These are phyloP conservation scores for Purpureocillium lavendulum DNA, from an alignment of 2,329 filamentous ascomycete species.

Conservation along the genomic window DNA sequence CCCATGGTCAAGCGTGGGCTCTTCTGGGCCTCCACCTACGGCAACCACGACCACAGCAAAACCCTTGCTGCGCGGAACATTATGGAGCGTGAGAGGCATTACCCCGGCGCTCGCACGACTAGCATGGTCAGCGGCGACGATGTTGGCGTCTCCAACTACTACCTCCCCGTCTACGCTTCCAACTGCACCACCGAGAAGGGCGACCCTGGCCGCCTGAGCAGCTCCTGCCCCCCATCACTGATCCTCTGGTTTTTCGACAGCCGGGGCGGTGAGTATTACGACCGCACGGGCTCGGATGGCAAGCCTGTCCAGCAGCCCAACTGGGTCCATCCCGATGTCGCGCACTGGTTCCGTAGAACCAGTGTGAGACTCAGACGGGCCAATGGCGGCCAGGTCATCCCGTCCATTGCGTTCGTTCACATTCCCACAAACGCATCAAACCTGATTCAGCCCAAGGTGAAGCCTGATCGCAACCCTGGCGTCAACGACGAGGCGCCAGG, in stretches of 20 bases:
- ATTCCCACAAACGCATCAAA: slow-evolving; percentile 36
- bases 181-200: slow-evolving; percentile 15
- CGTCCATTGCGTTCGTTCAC: slow-evolving; percentile 40
- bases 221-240: slow-evolving; percentile 27
- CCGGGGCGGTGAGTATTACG: slow-evolving; percentile 45
- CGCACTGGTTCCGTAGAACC: slow-evolving; percentile 33
- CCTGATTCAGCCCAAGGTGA: slow-evolving; percentile 26
- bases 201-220: slow-evolving; percentile 1
- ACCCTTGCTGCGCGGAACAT: slow-evolving; percentile 43
- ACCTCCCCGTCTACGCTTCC: slow-evolving; percentile 32
- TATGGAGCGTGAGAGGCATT: slow-evolving; percentile 30
- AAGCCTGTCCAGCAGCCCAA: slow-evolving; percentile 25
- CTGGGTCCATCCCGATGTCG: slow-evolving; percentile 37
- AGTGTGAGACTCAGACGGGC: slow-evolving; percentile 18
- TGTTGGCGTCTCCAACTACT: slow-evolving; percentile 38
- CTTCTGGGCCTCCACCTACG: slow-evolving; percentile 60
- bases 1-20: slow-evolving; percentile 48
- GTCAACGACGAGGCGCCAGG: slow-evolving; percentile 31
- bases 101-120: slow-evolving; percentile 27
- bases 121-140: slow-evolving; percentile 28
- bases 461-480: slow-evolving; percentile 30
- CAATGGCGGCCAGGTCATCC: slow-evolving; percentile 25
- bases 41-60: slow-evolving; percentile 58
- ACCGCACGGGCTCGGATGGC: slow-evolving; percentile 18
- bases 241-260: slow-evolving; percentile 69